A percentile compares a stretch with the other conserved stretches of the same genome.
Conservation (phyloP, 1,139 yeast genomes). For the Hyphopichia pseudoburtonii region DNA sequence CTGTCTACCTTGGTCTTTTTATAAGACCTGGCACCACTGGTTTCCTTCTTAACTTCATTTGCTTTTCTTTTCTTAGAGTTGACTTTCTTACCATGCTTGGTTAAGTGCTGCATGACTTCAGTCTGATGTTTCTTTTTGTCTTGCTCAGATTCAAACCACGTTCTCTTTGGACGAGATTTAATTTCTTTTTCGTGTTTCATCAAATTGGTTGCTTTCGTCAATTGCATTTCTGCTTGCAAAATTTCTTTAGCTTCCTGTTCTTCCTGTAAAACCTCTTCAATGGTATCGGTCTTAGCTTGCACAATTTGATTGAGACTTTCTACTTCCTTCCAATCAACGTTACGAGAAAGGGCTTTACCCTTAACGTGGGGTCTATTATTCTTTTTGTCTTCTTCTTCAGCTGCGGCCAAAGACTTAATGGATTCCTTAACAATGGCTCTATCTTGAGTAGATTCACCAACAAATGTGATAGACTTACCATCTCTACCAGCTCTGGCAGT, state of each 20-base stretch:
- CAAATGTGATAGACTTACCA: constrained; percentile 89
- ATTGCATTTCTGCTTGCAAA: constrained; percentile 85
- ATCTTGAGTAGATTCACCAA: constrained; percentile 85
- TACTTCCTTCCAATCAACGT: constrained; percentile 82
- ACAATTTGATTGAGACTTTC: constrained; percentile 65
- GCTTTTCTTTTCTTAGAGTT: constrained; percentile 64
- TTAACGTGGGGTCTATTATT: constrained; percentile 25
- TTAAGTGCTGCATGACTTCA: constrained; percentile 46
- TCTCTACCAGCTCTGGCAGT: constrained; percentile 99
- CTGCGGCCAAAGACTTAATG: constrained; percentile 55
- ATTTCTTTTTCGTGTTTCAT: constrained; percentile 81
- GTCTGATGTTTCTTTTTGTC: constrained; percentile 56
- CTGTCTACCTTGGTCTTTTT: constrained; percentile 74
- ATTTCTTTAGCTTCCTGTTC: constrained; percentile 88
- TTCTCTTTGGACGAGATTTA: constrained; percentile 86
- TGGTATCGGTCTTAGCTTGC: constrained; percentile 54
- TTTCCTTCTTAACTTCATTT: constrained; percentile 47
- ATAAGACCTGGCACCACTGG: constrained; percentile 53
- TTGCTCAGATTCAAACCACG: constrained; percentile 87
- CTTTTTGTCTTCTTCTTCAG: constrained; percentile 22
- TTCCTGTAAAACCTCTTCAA: constrained; percentile 80
- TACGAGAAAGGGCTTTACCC: constrained; percentile 75
- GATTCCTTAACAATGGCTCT: constrained; percentile 88
- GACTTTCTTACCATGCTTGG: constrained; percentile 44
- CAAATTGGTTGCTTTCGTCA: constrained; percentile 80